Evolutionary conservation across 345 rosid species (phyloP), one percentile per base, ranked within the genome.

Genomic region (Linum tenue): DNA sequence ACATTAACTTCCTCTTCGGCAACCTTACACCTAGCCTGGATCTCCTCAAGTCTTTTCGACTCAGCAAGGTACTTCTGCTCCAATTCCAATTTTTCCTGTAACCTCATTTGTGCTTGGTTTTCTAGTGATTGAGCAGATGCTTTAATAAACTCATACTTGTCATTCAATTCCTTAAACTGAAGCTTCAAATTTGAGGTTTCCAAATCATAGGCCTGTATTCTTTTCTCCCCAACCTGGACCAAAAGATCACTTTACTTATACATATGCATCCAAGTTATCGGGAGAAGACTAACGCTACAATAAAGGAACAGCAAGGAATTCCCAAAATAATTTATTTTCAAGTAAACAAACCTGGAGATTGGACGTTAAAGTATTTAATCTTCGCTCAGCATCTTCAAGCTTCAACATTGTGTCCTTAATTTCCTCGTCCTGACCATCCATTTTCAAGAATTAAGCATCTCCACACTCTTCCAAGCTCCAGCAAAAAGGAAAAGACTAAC

Each of bases 351-450:
- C 86, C 79, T 72, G 70, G 67, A 83, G 59, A 56, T 74, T 75
- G 61, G 70, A 53, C 60, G 64, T 75, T 39, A 61, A 63, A 66
- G 75, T 67, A 5, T 64, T 58, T 37, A 76, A 56, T 38, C 59
- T 77, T 53, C 62, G 70, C 66, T 74, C 86, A 31, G 77, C 65
- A 60, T 70, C 68, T 4, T 48, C 75, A 72, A 80, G 64, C 76
- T 80, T 73, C 48, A 68, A 67, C 41, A 22, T 60, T 69, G 63
- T 67, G 53, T 71, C 78, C n/a, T 69, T 58, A 42, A 80, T 65
- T 53, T 73, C 62, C 38, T 65, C 71, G 37, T 80, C 84, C 86
- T 80, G 73, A 53, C 62, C 35, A 22, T 22, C 31, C 31, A 22
- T 22, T 66, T 58, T 3, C 12, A 72, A 55, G 69, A 64, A 35